These are phyloP conservation scores for Strigomonas galati DNA, from an alignment of 208 protist species.

Conservation along the genomic window DNA sequence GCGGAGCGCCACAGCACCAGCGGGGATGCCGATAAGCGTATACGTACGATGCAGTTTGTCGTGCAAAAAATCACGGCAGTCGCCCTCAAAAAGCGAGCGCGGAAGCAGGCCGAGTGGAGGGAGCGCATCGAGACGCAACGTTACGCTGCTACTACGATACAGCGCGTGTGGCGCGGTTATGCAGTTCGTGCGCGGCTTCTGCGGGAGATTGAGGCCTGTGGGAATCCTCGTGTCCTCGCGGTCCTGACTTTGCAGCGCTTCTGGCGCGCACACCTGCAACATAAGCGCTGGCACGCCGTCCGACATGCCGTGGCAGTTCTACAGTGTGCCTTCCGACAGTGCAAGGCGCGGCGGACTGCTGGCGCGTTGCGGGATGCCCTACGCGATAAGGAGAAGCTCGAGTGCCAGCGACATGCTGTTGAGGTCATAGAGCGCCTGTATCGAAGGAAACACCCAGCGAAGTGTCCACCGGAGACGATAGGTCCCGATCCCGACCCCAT, in stretches of 20 bases:
- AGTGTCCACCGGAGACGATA: neutral
- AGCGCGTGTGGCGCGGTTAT: conserved; percentile 61
- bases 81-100: conserved; percentile 39
- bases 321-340: neutral
- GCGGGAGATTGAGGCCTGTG: neutral
- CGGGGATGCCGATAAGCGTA: conserved; percentile 9
- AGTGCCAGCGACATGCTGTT: neutral
- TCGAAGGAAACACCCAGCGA: too few relatives aligned
- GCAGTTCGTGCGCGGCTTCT: neutral
- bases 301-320: neutral
- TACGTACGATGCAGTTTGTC: conserved; percentile 51
- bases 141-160: conserved; percentile 55
- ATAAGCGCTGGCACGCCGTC: neutral
- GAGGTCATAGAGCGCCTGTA: conserved; percentile 4
- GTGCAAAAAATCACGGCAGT: conserved; percentile 51
- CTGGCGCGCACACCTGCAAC: conserved; percentile 27
- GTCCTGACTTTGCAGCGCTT: conserved; percentile 39
- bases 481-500: neutral
- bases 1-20: conserved; percentile 8
- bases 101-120: conserved; percentile 25
- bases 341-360: neutral
- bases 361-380: neutral
- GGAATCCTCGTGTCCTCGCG: conserved; percentile 3
- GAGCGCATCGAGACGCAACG: conserved; percentile 14
- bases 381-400: neutral